phyloP scores from a whole-genome alignment of 805 yeast species.

The Phaffomyces antillensis region DNA sequence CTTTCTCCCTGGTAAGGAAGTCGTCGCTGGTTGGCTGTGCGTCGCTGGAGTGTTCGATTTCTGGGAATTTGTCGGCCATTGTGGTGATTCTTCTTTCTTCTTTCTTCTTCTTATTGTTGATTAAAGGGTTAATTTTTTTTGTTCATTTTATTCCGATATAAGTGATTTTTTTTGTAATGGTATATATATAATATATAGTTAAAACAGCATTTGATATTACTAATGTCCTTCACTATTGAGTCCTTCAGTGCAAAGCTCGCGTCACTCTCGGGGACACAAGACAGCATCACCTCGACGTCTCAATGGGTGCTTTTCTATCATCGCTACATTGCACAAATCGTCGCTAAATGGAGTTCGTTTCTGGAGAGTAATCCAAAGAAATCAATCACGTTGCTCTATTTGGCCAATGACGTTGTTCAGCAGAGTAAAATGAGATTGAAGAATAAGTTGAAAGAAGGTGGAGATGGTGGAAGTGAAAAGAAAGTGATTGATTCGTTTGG shows the following conservation, averaged over 20 bases:
- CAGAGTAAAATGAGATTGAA: slow-evolving; percentile 48
- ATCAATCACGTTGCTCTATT: slow-evolving; percentile 54
- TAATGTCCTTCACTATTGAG: slow-evolving; percentile 47
- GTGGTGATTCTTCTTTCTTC: too few species aligned
- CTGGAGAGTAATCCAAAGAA: slow-evolving; percentile 31
- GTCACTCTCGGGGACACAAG: slow-evolving; percentile 53
- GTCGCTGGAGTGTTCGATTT: slow-evolving; percentile 34
- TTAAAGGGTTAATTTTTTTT: background rate
- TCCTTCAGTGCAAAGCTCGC: slow-evolving; percentile 40
- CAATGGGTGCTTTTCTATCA: slow-evolving; percentile 71
- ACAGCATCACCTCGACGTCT: slow-evolving; percentile 64
- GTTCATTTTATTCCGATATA: background rate
- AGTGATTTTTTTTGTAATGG: too few species aligned
- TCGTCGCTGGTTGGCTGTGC: slow-evolving; percentile 36
- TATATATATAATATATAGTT: too few species aligned
- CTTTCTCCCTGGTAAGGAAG: slow-evolving; percentile 63
- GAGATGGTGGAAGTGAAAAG: background rate
- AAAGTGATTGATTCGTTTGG: slow-evolving; percentile 39
- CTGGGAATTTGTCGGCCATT: slow-evolving; percentile 78
- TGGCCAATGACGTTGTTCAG: slow-evolving; percentile 79
- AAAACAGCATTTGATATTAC: too few species aligned
- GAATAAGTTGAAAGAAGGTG: background rate
- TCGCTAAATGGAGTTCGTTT: slow-evolving; percentile 43
- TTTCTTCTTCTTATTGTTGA: background rate
- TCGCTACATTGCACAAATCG: slow-evolving; percentile 46